These are phyloP conservation scores for Alternaria ethzedia DNA, from an alignment of 2,329 filamentous ascomycete genomes.

Conservation along the genomic window DNA sequence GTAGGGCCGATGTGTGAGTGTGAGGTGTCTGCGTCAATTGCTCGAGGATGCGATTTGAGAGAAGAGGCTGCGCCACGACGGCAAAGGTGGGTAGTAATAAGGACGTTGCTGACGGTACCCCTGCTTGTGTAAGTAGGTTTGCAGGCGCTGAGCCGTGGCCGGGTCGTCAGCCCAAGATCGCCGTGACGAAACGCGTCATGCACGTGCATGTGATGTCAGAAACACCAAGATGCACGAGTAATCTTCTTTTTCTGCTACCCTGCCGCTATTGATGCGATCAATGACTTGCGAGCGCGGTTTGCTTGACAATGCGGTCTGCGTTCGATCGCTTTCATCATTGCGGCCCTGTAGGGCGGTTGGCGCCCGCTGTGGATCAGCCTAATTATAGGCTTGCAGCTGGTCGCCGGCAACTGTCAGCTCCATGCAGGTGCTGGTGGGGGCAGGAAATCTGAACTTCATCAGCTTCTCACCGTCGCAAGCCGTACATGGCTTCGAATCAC, in stretches of 20 bases:
- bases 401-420: conserved; percentile 15
- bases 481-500: background rate
- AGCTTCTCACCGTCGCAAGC: background rate
- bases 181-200: conserved; percentile 31
- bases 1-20: background rate
- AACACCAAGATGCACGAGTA: background rate
- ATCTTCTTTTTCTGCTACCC: background rate
- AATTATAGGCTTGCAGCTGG: conserved; percentile 17
- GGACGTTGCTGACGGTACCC: conserved; percentile 13
- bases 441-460: background rate
- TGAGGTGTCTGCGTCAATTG: background rate
- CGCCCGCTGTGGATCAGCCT: conserved; percentile 15
- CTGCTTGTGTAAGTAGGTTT: conserved; percentile 13
- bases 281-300: background rate
- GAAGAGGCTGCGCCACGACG: background rate
- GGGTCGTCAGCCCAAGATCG: conserved; percentile 15
- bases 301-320: background rate
- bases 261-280: background rate
- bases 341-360: conserved; percentile 4
- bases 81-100: conserved; percentile 3
- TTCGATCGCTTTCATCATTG: background rate
- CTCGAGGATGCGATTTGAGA: conserved; percentile 2
- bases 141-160: conserved; percentile 17
- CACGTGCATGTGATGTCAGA: conserved; percentile 35
- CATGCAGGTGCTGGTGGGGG: conserved; percentile 8